These are phyloP conservation scores for Lentinula edodes DNA, from an alignment of 768 basidiomycete species.

Conservation along the genomic window DNA sequence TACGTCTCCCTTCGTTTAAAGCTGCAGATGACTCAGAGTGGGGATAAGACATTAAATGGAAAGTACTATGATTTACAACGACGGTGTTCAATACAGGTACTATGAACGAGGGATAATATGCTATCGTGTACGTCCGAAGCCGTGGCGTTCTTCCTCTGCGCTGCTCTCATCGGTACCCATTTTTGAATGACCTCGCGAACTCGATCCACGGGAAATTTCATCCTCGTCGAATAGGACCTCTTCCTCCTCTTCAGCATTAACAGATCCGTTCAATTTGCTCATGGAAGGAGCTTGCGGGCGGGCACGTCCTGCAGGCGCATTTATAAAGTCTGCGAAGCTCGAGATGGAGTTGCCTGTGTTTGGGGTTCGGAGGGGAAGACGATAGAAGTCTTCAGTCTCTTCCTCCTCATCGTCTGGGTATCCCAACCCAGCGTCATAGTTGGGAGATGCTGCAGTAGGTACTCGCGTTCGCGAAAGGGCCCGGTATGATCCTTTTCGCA, in stretches of 20 bases:
- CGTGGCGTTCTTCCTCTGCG: conserved; percentile 31
- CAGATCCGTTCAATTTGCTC: conserved; percentile 8
- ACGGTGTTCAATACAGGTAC: not conserved
- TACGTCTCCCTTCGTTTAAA: too few relatives aligned
- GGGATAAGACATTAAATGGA: not conserved
- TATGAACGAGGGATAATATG: not conserved
- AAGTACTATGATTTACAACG: conserved; percentile 5
- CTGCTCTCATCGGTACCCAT: conserved; percentile 37
- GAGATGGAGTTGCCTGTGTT: conserved; percentile 38
- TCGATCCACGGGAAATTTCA: conserved; percentile 35
- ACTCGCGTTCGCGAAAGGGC: conserved; percentile 57
- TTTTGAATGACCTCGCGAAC: conserved; percentile 36
- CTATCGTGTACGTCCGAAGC: conserved; percentile 20
- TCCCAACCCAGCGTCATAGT: conserved; percentile 34
- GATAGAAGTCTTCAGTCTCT: conserved; percentile 64
- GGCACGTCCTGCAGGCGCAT: conserved; percentile 36
- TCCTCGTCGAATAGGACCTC: conserved; percentile 65
- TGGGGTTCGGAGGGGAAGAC: conserved; percentile 51
- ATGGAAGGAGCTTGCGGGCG: conserved; percentile 5
- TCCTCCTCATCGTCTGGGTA: conserved; percentile 52
- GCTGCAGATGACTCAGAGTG: not conserved
- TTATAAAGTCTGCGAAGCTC: conserved; percentile 61
- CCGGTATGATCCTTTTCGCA: conserved; percentile 88
- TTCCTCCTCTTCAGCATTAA: conserved; percentile 36
- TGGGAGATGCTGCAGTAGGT: conserved; percentile 22